A percentile compares a stretch with the other conserved stretches of the same genome.
phyloP scores from a whole-genome alignment of 768 basidiomycete genomes.

The Fomitopsis pulvina region DNA sequence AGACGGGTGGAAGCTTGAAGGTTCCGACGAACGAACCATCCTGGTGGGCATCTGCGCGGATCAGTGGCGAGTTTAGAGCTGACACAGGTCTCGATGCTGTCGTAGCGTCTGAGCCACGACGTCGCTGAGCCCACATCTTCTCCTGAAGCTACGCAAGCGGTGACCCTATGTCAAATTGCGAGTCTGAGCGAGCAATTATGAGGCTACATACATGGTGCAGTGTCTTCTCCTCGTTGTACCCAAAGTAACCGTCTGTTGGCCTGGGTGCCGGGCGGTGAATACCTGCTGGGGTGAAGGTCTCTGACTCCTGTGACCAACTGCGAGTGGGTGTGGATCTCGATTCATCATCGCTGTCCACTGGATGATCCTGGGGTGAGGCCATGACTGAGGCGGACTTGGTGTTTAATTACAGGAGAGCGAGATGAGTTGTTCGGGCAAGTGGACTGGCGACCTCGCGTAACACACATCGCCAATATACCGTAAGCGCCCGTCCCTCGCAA shows the following conservation, averaged over 20 bases:
- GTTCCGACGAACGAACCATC: conserved; percentile 30
- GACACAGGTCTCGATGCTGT: conserved; percentile 29
- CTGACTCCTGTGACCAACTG: conserved; percentile 8
- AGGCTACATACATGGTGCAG: conserved; percentile 56
- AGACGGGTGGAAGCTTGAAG: conserved; percentile 33
- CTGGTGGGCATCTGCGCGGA: conserved; percentile 6
- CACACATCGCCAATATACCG: no score
- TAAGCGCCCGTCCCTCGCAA: no score
- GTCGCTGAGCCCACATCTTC: conserved; percentile 59
- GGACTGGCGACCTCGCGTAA: no score
- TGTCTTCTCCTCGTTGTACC: conserved; percentile 73
- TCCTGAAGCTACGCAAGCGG: conserved; percentile 54
- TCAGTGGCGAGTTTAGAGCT: conserved; percentile 15
- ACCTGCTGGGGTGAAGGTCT: conserved; percentile 18
- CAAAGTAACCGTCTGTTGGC: conserved; percentile 68
- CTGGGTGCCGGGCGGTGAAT: conserved; percentile 33
- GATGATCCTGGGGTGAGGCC: not conserved
- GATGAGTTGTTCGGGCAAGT: no score
- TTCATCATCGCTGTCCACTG: not conserved
- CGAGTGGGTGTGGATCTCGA: not conserved
- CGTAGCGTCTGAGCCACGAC: conserved; percentile 46
- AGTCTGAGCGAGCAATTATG: not conserved
- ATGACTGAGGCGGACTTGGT: not conserved
- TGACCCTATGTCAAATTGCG: not conserved
- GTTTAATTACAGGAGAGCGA: not conserved